These are phyloP conservation scores for Tricharina praecox DNA, from an alignment of 495 filamentous ascomycete genomes.

Conservation along the genomic window DNA sequence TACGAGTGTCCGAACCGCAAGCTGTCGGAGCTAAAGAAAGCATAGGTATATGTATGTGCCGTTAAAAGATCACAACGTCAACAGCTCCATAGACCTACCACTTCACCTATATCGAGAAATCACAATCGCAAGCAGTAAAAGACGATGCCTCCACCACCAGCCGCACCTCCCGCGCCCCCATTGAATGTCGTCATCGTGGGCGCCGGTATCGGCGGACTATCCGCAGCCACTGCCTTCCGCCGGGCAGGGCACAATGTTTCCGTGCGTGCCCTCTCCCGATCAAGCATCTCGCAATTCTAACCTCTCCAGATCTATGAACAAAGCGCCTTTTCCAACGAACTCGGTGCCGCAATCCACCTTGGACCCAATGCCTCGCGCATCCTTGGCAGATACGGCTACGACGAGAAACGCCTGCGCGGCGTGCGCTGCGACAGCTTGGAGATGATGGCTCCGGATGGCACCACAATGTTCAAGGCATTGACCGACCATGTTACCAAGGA, in stretches of 20 bases:
- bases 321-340: conserved; percentile 36
- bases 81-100: no score
- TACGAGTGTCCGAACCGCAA: no score
- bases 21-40: no score
- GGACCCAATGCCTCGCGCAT: conserved; percentile 39
- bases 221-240: conserved; percentile 39
- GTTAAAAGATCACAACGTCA: no score
- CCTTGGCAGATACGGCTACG: conserved; percentile 32
- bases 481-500: background rate
- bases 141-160: no score
- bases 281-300: background rate
- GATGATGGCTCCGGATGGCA: conserved; percentile 1
- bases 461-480: background rate
- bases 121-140: no score
- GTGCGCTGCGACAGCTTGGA: conserved; percentile 21
- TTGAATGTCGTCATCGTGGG: conserved; percentile 38
- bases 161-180: background rate
- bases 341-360: conserved; percentile 40
- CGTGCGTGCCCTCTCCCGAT: conserved; percentile 19
- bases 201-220: conserved; percentile 41
- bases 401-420: conserved; percentile 27
- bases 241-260: conserved; percentile 38
- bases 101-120: no score
- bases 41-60: no score
- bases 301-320: conserved; percentile 39